Evolutionary conservation across 2,329 filamentous ascomycete genomes (phyloP).

Genomic region (Fusarium compactum): DNA sequence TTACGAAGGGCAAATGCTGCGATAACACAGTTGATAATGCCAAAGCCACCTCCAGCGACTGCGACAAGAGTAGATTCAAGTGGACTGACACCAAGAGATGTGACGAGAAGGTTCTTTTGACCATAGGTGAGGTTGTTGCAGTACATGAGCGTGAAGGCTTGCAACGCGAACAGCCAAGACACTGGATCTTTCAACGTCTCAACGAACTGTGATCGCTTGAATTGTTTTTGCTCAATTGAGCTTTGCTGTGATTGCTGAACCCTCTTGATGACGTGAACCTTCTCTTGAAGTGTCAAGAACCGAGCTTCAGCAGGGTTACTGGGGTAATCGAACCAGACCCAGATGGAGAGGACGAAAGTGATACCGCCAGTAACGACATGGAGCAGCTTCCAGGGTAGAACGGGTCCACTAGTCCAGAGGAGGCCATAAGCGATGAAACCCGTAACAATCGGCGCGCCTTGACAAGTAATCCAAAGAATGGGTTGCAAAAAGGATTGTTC

Average conservation of each 20-base stretch:
- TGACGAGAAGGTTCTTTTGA: constrained; percentile 55
- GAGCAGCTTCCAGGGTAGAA: constrained; percentile 55
- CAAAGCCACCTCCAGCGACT: constrained; percentile 53
- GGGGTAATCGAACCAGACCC: constrained; percentile 54
- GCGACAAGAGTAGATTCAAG: constrained; percentile 56
- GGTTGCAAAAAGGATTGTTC: constrained; percentile 51
- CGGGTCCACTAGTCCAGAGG: constrained; percentile 50
- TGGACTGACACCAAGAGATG: constrained; percentile 51
- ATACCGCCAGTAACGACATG: constrained; percentile 55
- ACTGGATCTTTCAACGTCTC: constrained; percentile 49
- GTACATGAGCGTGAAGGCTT: constrained; percentile 52
- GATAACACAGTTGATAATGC: constrained; percentile 49
- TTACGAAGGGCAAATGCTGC: constrained; percentile 48
- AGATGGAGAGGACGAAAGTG: constrained; percentile 51
- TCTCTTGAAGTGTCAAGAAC: constrained; percentile 57
- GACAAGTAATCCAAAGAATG: constrained; percentile 50
- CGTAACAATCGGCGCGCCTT: constrained; percentile 53
- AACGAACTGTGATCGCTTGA: constrained; percentile 49
- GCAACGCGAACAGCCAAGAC: constrained; percentile 50
- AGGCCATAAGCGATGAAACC: constrained; percentile 58
- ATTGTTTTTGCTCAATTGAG: constrained; percentile 54
- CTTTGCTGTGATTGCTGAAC: constrained; percentile 52
- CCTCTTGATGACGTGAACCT: constrained; percentile 53
- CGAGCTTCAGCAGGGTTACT: constrained; percentile 54
- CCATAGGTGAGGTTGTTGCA: constrained; percentile 56